These are phyloP conservation scores for Trametes polyzona DNA, from an alignment of 1,284 basidiomycete species.

Conservation along the genomic window DNA sequence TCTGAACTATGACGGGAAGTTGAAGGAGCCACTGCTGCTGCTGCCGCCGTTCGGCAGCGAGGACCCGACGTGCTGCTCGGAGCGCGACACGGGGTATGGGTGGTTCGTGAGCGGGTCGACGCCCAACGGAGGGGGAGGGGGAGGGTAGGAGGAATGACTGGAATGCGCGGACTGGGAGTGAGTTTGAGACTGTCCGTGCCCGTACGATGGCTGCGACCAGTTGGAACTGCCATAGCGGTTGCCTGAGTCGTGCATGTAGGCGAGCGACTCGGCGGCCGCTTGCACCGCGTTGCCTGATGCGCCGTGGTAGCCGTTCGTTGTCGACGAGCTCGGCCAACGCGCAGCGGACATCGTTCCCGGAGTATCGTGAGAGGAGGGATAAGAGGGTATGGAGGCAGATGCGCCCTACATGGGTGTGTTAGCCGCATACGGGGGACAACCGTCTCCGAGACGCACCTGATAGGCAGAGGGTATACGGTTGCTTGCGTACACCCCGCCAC, in stretches of 20 bases:
- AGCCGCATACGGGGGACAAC: too few relatives aligned
- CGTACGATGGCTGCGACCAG: constrained; percentile 16
- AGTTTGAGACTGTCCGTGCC: constrained; percentile 13
- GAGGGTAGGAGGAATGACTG: constrained; percentile 2
- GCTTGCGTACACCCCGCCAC: constrained; percentile 12
- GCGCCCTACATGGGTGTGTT: constrained; percentile 3
- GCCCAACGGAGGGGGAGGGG: constrained; percentile 12
- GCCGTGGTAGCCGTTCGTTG: constrained; percentile 21
- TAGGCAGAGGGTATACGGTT: constrained; percentile 22
- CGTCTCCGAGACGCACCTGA: constrained; percentile 12
- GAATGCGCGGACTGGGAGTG: constrained; percentile 2
- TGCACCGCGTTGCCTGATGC: constrained; percentile 21
- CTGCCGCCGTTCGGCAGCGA: constrained; percentile 2
- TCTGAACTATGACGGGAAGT: constrained; percentile 6
- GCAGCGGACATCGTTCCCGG: constrained; percentile 12
- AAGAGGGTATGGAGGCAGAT: constrained; percentile 13
- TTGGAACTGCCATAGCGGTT: constrained; percentile 14
- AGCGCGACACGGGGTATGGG: constrained; percentile 1
- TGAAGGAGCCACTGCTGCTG: too few relatives aligned
- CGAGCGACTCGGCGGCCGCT: constrained; percentile 30
- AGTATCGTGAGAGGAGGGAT: constrained; percentile 8
- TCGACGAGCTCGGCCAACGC: constrained; percentile 13
- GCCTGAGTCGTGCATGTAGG: constrained; percentile 27
- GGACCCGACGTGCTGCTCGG: constrained; percentile 14
- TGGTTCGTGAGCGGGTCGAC: constrained; percentile 21